phyloP scores from a whole-genome alignment of 2,329 filamentous ascomycete species.

The Fusarium sp. region DNA sequence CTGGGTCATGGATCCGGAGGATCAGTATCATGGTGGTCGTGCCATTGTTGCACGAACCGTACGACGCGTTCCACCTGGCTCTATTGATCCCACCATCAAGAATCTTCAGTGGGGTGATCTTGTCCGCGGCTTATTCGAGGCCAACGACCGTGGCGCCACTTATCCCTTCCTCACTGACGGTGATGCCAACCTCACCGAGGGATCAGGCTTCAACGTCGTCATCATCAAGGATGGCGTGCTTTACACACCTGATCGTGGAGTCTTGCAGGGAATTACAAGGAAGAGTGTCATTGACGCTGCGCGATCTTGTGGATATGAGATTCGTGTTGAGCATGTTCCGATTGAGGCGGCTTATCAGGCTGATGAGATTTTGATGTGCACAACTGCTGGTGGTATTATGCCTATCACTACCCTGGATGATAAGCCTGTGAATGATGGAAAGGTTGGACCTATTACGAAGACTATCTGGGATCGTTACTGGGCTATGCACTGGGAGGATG shows the following conservation, averaged over 20 bases:
- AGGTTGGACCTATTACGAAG: constrained; percentile 59
- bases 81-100: constrained; percentile 64
- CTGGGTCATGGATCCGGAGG: constrained; percentile 61
- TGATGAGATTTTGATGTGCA: constrained; percentile 65
- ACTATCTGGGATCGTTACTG: constrained; percentile 63
- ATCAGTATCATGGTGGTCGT: constrained; percentile 55
- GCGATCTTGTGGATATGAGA: constrained; percentile 48
- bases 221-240: constrained; percentile 58
- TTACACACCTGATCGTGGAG: constrained; percentile 60
- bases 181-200: constrained; percentile 62
- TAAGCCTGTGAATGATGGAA: constrained; percentile 54
- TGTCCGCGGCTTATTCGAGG: constrained; percentile 59
- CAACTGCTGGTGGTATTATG: constrained; percentile 65
- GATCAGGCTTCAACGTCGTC: constrained; percentile 62
- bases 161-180: constrained; percentile 65
- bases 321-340: constrained; percentile 29
- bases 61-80: constrained; percentile 56
- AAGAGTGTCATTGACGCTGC: constrained; percentile 61
- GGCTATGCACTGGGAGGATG: constrained; percentile 32
- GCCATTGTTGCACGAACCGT: constrained; percentile 61
- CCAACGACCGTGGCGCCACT: constrained; percentile 57
- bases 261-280: constrained; percentile 61
- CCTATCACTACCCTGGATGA: constrained; percentile 62
- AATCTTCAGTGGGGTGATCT: constrained; percentile 65
- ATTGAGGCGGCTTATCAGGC: constrained; percentile 49